Conservation (phyloP, 371 early-diverging fungal genomes). For the Saksenaea vasiformis region DNA sequence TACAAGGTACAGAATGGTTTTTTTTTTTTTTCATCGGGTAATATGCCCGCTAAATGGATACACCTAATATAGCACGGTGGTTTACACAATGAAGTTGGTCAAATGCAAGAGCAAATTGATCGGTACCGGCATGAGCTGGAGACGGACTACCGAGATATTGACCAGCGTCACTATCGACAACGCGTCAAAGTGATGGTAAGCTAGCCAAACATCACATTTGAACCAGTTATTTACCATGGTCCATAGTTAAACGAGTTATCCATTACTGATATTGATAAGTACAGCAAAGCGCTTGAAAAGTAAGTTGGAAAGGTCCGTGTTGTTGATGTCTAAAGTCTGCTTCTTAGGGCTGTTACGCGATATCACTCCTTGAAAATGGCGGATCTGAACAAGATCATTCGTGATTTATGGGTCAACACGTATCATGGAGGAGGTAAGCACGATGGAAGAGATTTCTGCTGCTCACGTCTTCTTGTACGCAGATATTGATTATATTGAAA, state of each 20-base stretch:
- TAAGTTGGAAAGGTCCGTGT: conserved; percentile 24
- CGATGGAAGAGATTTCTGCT: background rate
- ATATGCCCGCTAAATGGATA: background rate
- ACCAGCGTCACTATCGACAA: conserved; percentile 65
- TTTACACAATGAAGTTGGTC: conserved; percentile 83
- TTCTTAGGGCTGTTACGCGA: conserved; percentile 85
- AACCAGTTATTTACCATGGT: background rate
- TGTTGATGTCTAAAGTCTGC: background rate
- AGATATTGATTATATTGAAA: conserved; percentile 97
- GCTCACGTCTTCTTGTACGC: background rate
- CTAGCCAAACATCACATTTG: background rate
- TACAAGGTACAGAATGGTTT: conserved; percentile 44
- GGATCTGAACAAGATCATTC: conserved; percentile 96
- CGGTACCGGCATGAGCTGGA: conserved; percentile 65
- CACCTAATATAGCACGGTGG: conserved; percentile 57
- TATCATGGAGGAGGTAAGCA: conserved; percentile 94
- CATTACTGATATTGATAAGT: conserved; percentile 82
- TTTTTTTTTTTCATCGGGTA: background rate
- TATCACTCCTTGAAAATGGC: conserved; percentile 97
- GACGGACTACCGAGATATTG: conserved; percentile 79
- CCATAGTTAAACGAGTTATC: conserved; percentile 74
- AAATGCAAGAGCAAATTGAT: conserved; percentile 74
- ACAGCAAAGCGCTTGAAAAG: conserved; percentile 84
- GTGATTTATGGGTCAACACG: conserved; percentile 96
- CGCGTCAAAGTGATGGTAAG: conserved; percentile 69